Evolutionary conservation across 345 rosid species (phyloP).

Genomic region (Hirschfeldia incana): DNA sequence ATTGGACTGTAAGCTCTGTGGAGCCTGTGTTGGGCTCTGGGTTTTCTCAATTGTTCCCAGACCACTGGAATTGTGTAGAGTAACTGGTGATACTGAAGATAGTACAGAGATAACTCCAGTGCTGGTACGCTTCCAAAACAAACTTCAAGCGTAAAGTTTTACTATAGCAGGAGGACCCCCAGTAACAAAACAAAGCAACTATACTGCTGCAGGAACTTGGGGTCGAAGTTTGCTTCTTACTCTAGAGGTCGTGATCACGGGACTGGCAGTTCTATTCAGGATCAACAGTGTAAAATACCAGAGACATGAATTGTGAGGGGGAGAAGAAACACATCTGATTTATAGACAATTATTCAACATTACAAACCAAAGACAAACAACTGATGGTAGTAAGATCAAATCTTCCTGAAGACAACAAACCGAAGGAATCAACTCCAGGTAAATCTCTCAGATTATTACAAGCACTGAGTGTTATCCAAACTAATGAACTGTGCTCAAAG

Average conservation of each 20-base stretch:
- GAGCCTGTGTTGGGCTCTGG: too few relatives aligned
- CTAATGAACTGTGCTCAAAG: not conserved
- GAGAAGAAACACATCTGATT: constrained; percentile 20
- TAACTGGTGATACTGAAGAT: too few relatives aligned
- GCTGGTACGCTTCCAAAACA: too few relatives aligned
- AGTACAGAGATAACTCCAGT: too few relatives aligned
- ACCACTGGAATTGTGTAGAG: too few relatives aligned
- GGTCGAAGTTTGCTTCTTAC: constrained; percentile 68
- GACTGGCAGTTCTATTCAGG: constrained; percentile 10
- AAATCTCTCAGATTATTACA: not conserved
- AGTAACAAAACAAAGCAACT: constrained; percentile 40
- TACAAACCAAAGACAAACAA: constrained; percentile 32
- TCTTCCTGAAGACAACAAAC: constrained; percentile 8
- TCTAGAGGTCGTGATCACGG: constrained; percentile 46
- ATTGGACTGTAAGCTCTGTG: too few relatives aligned
- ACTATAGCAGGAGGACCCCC: too few relatives aligned
- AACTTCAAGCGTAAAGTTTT: too few relatives aligned
- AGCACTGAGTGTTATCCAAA: not conserved
- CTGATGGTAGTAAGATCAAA: too few relatives aligned
- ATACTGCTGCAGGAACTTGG: constrained; percentile 68
- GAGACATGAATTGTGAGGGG: constrained; percentile 1
- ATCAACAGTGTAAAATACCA: constrained; percentile 16
- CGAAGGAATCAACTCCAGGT: constrained; percentile 41
- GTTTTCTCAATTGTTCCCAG: too few relatives aligned
- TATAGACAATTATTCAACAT: constrained; percentile 34